phyloP scores from a whole-genome alignment of 208 protist species.

The Crithidia fasciculata region DNA sequence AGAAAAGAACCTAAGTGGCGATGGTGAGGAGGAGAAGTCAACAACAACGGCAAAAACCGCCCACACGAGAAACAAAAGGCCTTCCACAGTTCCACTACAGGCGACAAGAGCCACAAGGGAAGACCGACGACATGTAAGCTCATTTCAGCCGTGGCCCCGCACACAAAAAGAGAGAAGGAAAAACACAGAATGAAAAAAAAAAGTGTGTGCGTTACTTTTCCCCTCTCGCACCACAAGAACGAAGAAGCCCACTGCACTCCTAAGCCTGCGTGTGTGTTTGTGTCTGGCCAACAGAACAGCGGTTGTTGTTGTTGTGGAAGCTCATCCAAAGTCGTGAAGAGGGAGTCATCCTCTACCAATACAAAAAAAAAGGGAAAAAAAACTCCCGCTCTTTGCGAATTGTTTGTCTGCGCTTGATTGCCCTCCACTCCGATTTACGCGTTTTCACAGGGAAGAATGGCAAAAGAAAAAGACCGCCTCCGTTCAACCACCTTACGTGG shows the following conservation, averaged over 20 bases:
- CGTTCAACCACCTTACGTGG: neutral
- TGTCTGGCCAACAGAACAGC: too few relatives aligned
- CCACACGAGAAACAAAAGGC: neutral
- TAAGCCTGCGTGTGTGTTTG: too few relatives aligned
- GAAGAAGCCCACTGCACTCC: neutral
- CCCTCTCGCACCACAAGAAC: neutral
- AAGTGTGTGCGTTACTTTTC: neutral
- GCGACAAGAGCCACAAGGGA: too few relatives aligned
- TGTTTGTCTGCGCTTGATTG: too few relatives aligned
- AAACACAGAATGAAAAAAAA: neutral
- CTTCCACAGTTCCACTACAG: neutral
- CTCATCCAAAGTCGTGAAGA: too few relatives aligned
- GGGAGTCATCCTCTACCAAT: neutral
- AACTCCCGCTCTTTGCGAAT: too few relatives aligned
- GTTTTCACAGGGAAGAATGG: neutral
- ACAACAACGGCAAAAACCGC: neutral
- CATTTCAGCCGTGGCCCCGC: too few relatives aligned
- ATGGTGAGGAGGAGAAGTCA: neutral
- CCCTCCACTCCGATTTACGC: too few relatives aligned
- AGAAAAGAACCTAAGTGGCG: neutral
- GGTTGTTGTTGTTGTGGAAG: too few relatives aligned
- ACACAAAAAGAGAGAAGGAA: neutral
- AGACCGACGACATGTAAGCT: too few relatives aligned
- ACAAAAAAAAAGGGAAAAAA: conserved; percentile 3
- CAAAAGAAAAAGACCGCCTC: neutral